A percentile compares a stretch with the other conserved stretches of the same genome.
Evolutionary conservation across 1,284 basidiomycete species (phyloP).

Genomic region (Uromyces viciae-fabae): DNA sequence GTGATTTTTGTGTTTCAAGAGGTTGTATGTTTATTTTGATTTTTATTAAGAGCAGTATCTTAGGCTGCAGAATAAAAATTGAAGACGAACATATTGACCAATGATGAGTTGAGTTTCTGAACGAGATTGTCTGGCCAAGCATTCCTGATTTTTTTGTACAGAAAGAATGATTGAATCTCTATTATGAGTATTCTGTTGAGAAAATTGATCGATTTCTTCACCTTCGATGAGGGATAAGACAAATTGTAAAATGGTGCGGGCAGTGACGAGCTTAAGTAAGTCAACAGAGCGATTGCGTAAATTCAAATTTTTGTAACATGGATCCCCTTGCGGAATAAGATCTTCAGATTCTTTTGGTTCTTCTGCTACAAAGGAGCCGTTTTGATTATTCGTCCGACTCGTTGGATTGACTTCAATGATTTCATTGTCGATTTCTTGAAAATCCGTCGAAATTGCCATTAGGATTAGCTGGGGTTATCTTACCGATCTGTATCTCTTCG

Average conservation of each 20-base stretch:
- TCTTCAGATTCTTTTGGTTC: background rate
- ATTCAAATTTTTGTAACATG: constrained; percentile 15
- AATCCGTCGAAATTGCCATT: too few species aligned
- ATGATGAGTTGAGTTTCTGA: constrained; percentile 22
- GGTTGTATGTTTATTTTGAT: background rate
- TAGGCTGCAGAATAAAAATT: background rate
- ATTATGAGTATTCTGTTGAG: background rate
- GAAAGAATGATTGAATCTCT: constrained; percentile 6
- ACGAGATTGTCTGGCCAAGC: constrained; percentile 14
- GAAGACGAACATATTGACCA: background rate
- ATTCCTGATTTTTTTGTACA: constrained; percentile 6
- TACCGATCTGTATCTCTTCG: too few species aligned
- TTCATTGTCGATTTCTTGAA: too few species aligned
- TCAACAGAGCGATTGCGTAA: constrained; percentile 7
- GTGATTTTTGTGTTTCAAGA: background rate
- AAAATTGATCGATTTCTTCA: background rate
- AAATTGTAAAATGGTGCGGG: background rate
- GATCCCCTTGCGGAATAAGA: constrained; percentile 16
- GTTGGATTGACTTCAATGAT: too few species aligned
- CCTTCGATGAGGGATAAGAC: constrained; percentile 9
- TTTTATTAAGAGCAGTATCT: background rate
- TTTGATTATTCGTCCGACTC: too few species aligned
- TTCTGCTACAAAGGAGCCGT: too few species aligned
- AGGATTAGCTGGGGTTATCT: too few species aligned
- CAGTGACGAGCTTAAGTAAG: constrained; percentile 4